Percentiles rank a stretch among this genome's conserved stretches.
Evolutionary conservation across 2,329 filamentous ascomycete species (phyloP).

Genomic region (Metarhizium anisopliae): DNA sequence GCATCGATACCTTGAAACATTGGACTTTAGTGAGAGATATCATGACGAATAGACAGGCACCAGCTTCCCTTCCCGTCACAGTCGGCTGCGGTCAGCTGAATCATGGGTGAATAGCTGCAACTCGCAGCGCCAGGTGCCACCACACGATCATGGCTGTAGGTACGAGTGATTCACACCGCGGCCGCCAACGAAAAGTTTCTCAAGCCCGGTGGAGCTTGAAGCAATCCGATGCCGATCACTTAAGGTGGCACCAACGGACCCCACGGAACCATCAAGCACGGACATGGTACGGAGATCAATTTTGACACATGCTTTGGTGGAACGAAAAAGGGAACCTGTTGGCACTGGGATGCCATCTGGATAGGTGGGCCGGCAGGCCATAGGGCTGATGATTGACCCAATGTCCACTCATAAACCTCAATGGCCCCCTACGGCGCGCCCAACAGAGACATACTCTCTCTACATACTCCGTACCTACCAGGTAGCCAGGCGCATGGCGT

Average conservation of each 20-base stretch:
- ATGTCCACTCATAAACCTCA: not conserved
- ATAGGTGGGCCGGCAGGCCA: not conserved
- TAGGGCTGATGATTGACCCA: not conserved
- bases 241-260: not conserved
- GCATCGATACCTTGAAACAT: no score
- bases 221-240: not conserved
- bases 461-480: no score
- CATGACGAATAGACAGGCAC: not conserved
- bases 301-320: no score
- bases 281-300: no score
- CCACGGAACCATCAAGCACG: not conserved
- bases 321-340: no score
- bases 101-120: not conserved
- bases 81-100: not conserved
- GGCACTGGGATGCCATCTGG: not conserved
- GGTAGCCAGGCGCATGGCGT: no score
- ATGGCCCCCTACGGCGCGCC: not conserved
- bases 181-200: not conserved
- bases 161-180: not conserved
- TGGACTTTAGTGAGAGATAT: no score
- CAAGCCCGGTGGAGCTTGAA: not conserved
- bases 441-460: not conserved
- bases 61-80: not conserved
- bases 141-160: not conserved
- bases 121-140: not conserved